Evolutionary conservation across 169 alveolate genomes (phyloP).

Genomic region (Cryptosporidium muris): DNA sequence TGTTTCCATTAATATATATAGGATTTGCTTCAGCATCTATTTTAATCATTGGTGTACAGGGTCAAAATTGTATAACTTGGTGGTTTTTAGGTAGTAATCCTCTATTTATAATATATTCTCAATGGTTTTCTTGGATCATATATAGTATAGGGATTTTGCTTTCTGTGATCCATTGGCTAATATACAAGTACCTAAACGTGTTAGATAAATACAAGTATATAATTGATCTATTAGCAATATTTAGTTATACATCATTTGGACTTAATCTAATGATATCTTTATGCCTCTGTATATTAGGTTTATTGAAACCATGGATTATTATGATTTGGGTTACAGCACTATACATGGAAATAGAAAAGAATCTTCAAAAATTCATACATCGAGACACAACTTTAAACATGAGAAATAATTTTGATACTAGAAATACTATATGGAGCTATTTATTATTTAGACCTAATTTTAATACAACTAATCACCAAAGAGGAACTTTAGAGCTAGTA

Average conservation of each 20-base stretch:
- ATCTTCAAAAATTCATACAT: slow-evolving; percentile 23
- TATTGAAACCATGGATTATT: slow-evolving; percentile 66
- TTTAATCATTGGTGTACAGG: slow-evolving; percentile 27
- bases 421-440: neutral
- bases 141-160: slow-evolving; percentile 23
- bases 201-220: slow-evolving; percentile 21
- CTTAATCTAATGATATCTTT: slow-evolving; percentile 14
- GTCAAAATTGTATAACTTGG: slow-evolving; percentile 55
- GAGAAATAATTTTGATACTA: neutral
- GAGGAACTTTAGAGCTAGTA: neutral
- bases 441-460: neutral
- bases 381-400: neutral
- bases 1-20: slow-evolving; percentile 20
- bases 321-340: slow-evolving; percentile 31
- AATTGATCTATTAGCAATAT: slow-evolving; percentile 37
- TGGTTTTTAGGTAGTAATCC: slow-evolving; percentile 69
- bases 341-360: slow-evolving; percentile 45
- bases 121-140: slow-evolving; percentile 34
- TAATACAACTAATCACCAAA: neutral
- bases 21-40: slow-evolving; percentile 14
- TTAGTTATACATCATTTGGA: slow-evolving; percentile 45
- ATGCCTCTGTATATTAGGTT: slow-evolving; percentile 44
- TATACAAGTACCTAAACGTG: neutral
- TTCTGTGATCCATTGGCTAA: slow-evolving; percentile 14
- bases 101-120: slow-evolving; percentile 9